Percentiles rank a stretch among this genome's conserved stretches.
Conservation (phyloP, 495 filamentous ascomycete genomes). For the Thermothielavioides terrestris region DNA sequence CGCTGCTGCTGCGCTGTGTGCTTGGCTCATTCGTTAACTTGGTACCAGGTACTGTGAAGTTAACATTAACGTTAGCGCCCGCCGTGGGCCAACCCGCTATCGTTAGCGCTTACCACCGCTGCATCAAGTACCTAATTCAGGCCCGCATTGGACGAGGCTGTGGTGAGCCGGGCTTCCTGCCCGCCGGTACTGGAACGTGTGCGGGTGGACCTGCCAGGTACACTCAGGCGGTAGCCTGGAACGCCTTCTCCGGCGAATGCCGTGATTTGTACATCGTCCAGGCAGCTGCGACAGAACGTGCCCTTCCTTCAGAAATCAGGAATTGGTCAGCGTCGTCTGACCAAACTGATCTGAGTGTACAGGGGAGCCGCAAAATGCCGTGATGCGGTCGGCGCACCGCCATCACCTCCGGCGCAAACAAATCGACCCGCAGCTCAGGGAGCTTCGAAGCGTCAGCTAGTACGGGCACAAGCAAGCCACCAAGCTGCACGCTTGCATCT, state of each 20-base stretch:
- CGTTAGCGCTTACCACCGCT: no score
- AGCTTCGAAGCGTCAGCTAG: background rate
- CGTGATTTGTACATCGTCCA: background rate
- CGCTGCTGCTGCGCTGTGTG: no score
- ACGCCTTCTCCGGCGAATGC: background rate
- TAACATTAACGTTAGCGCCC: no score
- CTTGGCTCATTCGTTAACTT: no score
- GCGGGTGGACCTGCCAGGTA: background rate
- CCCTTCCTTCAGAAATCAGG: background rate
- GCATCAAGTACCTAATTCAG: no score
- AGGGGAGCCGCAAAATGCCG: background rate
- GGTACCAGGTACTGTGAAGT: no score
- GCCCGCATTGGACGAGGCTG: no score
- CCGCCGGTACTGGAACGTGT: no score
- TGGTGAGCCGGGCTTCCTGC: no score
- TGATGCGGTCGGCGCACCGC: background rate
- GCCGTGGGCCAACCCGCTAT: no score
- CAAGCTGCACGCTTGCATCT: conserved; percentile 7
- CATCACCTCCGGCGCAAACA: background rate
- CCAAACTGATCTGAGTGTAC: background rate
- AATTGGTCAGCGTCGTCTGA: conserved; percentile 1
- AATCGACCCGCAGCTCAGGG: background rate
- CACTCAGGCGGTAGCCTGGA: conserved; percentile 10
- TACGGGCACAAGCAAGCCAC: no score
- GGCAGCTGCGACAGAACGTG: conserved; percentile 10